A percentile compares a stretch with the other conserved stretches of the same genome.
These are phyloP conservation scores for Solanum paucissectum DNA, from an alignment of 257 asterid genomes.

Conservation along the genomic window DNA sequence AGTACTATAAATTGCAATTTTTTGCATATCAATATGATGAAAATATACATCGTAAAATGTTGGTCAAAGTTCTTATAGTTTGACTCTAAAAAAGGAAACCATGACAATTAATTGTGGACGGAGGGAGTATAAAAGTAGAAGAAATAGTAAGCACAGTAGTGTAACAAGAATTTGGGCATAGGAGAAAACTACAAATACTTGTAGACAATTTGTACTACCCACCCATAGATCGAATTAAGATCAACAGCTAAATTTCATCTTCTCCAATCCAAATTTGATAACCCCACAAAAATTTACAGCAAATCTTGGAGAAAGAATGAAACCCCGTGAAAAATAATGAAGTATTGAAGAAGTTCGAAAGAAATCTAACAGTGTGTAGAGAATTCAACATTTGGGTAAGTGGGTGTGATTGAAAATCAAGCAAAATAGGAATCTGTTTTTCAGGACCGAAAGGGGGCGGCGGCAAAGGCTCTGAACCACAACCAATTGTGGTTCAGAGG, in stretches of 20 bases:
- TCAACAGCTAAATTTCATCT: neutral
- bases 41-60: too few relatives aligned
- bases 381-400: neutral
- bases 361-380: neutral
- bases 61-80: too few relatives aligned
- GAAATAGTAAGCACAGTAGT: neutral
- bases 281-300: neutral
- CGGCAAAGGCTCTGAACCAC: constrained; percentile 11
- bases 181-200: neutral
- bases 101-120: too few relatives aligned
- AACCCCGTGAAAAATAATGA: neutral
- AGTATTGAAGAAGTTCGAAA: neutral
- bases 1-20: too few relatives aligned
- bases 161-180: neutral
- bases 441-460: constrained; percentile 40
- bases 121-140: neutral
- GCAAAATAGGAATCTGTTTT: constrained; percentile 64
- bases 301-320: neutral
- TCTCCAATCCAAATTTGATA: neutral
- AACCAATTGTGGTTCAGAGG: constrained; percentile 25
- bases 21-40: too few relatives aligned
- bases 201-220: neutral
- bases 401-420: neutral
- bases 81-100: too few relatives aligned
- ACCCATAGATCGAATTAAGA: neutral